These are phyloP conservation scores for Clarireedia monteithiana DNA, from an alignment of 2,329 filamentous ascomycete species.

Conservation along the genomic window DNA sequence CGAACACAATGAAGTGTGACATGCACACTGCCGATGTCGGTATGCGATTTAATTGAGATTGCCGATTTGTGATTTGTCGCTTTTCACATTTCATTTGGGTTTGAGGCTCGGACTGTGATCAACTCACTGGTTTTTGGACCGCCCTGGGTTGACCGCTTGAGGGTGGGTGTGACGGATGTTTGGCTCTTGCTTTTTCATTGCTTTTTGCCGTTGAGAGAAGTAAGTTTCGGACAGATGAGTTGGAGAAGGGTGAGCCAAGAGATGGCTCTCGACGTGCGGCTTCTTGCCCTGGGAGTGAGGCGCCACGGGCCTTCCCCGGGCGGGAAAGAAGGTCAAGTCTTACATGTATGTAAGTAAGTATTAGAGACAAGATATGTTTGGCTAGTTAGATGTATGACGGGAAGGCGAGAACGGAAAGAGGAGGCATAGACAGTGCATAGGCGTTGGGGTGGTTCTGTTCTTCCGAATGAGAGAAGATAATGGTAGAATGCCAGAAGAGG, in stretches of 20 bases:
- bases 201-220: not conserved
- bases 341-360: not conserved
- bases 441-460: too few relatives aligned
- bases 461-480: too few relatives aligned
- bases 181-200: not conserved
- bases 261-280: not conserved
- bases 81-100: not conserved
- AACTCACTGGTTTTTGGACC: not conserved
- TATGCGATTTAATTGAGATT: constrained; percentile 3
- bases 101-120: not conserved
- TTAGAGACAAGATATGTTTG: not conserved
- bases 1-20: too few relatives aligned
- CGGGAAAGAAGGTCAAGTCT: not conserved
- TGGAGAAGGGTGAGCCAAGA: not conserved
- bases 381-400: not conserved
- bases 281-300: not conserved
- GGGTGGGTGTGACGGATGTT: not conserved
- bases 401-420: too few relatives aligned
- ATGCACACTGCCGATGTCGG: not conserved
- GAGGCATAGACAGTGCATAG: too few relatives aligned
- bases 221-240: not conserved
- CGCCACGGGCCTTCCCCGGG: not conserved
- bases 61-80: constrained; percentile 6
- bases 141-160: not conserved
- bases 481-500: not conserved